Evolutionary conservation across 1,139 yeast species (phyloP).

Genomic region (Pichia sp.): DNA sequence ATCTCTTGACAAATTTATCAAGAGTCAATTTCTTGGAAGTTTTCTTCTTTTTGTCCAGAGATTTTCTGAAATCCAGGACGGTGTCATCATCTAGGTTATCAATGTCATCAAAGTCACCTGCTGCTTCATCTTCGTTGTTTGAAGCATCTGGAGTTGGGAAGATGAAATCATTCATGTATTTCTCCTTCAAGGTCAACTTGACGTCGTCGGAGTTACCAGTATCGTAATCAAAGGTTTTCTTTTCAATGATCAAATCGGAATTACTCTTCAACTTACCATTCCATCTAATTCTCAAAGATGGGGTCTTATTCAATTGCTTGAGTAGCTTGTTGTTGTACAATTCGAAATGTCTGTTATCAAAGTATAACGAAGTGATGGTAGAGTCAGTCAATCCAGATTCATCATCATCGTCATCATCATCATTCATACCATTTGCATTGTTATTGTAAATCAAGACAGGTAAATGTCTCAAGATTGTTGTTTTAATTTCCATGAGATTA

Average conservation of each 20-base stretch:
- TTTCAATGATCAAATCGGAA: conserved; percentile 75
- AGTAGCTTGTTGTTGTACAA: conserved; percentile 79
- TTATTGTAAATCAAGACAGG: conserved; percentile 80
- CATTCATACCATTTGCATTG: conserved; percentile 30
- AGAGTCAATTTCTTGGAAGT: conserved; percentile 20
- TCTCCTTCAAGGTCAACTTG: conserved; percentile 67
- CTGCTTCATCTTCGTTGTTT: background rate
- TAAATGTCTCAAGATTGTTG: conserved; percentile 83
- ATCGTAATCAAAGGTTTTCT: conserved; percentile 58
- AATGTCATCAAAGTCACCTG: conserved; percentile 6
- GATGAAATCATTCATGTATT: conserved; percentile 61
- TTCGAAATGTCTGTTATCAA: conserved; percentile 78
- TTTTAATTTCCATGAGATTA: conserved; percentile 93
- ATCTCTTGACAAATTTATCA: conserved; percentile 36
- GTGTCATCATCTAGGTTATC: conserved; percentile 17
- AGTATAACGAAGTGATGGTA: conserved; percentile 76
- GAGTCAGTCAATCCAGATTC: conserved; percentile 57
- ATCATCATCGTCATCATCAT: conserved; percentile 26
- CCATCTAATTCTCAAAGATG: conserved; percentile 85
- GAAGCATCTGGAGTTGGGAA: conserved; percentile 14
- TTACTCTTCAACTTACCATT: conserved; percentile 71
- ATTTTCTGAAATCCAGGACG: conserved; percentile 8
- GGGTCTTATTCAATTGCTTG: conserved; percentile 60
- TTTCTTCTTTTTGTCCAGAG: conserved; percentile 8
- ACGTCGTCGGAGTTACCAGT: conserved; percentile 49